These are phyloP conservation scores for Rhizophagus sp. DNA, from an alignment of 192 early-diverging fungal genomes.

Conservation along the genomic window DNA sequence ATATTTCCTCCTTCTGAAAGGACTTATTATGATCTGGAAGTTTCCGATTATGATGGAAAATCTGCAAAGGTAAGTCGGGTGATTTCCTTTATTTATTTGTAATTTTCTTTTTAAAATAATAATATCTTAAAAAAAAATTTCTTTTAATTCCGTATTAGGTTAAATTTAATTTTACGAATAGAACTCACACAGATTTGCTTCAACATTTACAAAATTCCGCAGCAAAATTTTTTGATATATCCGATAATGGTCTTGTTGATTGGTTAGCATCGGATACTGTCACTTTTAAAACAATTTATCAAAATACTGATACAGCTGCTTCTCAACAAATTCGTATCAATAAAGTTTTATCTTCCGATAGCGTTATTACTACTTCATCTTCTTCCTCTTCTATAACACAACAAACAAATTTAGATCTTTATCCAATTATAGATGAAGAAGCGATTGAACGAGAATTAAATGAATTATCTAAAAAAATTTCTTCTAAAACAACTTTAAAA, in stretches of 20 bases:
- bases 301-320: neutral
- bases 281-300: neutral
- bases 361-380: neutral
- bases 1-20: neutral
- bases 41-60: neutral
- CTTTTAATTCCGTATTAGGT: neutral
- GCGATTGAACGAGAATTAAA: neutral
- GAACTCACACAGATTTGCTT: neutral
- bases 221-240: neutral
- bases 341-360: neutral
- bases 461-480: neutral
- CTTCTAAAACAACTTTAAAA: neutral
- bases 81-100: too few relatives aligned
- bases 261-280: neutral
- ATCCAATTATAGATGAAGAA: conserved; percentile 1
- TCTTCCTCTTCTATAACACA: neutral
- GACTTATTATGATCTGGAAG: neutral
- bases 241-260: neutral
- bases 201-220: neutral
- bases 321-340: neutral
- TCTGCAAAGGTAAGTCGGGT: conserved; percentile 1
- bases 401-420: neutral
- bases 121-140: neutral
- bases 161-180: neutral
- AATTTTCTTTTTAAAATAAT: neutral